Percentiles rank a stretch among this genome's conserved stretches.
These are phyloP conservation scores for Petunia axillaris DNA, from an alignment of 257 asterid genomes.

Conservation along the genomic window DNA sequence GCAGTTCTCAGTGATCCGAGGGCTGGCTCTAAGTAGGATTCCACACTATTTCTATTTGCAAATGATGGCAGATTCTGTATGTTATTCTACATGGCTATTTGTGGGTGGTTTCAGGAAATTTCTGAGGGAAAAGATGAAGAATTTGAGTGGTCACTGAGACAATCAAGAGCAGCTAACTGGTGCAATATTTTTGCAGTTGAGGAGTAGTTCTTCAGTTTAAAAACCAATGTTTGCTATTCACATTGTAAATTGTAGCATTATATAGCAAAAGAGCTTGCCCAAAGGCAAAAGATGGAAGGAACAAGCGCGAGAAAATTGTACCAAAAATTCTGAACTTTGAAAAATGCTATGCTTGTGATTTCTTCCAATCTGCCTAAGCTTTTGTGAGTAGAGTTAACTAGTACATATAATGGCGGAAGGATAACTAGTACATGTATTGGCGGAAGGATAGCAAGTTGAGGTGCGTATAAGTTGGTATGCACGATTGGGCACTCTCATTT, in stretches of 20 bases:
- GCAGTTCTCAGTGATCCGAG: slow-evolving; percentile 6
- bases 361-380: no score
- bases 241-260: no score
- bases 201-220: neutral
- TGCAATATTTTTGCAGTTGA: neutral
- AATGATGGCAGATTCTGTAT: neutral
- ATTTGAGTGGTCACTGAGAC: neutral
- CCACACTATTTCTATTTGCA: neutral
- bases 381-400: no score
- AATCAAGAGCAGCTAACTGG: neutral
- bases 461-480: no score
- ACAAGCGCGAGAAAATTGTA: neutral
- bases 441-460: no score
- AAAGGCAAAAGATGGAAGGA: neutral
- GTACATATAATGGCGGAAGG: no score
- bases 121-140: neutral
- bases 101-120: neutral
- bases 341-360: neutral
- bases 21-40: neutral
- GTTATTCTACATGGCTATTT: neutral
- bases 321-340: neutral
- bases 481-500: no score
- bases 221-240: no score
- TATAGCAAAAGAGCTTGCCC: neutral
- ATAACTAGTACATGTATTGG: no score